Conservation (phyloP, 306 rosid genomes). For the Betula pendula region DNA sequence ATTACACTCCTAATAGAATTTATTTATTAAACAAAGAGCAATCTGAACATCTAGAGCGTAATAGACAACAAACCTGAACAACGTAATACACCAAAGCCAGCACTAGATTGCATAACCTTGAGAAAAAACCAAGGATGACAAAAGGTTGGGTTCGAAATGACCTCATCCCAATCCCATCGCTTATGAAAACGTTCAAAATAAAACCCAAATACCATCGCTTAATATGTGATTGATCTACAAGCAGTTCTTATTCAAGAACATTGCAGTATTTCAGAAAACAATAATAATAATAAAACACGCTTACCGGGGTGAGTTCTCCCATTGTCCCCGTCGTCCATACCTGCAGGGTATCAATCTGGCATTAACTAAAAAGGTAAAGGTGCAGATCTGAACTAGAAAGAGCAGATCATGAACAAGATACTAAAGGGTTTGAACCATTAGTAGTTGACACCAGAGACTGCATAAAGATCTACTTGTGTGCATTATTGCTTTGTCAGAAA, state of each 20-base stretch:
- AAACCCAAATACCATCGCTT: neutral
- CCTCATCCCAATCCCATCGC: neutral
- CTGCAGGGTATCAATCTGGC: slow-evolving; percentile 44
- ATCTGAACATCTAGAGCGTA: neutral
- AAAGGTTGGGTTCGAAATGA: neutral
- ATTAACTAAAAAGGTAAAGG: slow-evolving; percentile 21
- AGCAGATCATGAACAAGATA: neutral
- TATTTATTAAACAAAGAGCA: neutral
- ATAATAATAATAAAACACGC: slow-evolving; percentile 23
- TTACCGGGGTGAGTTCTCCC: slow-evolving; percentile 91
- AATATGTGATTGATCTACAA: neutral
- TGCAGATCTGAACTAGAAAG: neutral
- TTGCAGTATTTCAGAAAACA: neutral
- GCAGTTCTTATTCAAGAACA: slow-evolving; percentile 1
- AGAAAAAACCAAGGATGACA: neutral
- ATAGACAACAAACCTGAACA: neutral
- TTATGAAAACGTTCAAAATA: neutral
- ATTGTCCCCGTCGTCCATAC: slow-evolving; percentile 90
- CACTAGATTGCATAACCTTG: neutral
- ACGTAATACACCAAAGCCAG: neutral
- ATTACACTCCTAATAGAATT: neutral
- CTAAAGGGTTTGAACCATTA: neutral
- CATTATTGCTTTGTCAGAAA: neutral
- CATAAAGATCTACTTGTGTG: neutral
- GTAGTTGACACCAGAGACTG: neutral